phyloP scores from a whole-genome alignment of 2,329 filamentous ascomycete genomes.

The Thielaviopsis populi region DNA sequence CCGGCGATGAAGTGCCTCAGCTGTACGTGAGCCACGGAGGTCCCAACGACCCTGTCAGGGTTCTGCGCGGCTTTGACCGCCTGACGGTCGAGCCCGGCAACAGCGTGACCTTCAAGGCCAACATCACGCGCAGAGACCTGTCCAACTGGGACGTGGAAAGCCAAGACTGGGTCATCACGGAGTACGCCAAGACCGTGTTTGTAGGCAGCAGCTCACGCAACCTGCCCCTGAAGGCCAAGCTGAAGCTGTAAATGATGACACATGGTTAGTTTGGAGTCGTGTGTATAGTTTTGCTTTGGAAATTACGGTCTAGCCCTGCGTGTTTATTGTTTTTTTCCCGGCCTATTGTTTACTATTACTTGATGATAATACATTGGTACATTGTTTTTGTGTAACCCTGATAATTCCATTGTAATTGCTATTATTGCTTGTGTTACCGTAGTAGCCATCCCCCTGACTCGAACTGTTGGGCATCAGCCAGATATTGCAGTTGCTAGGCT shows the following conservation, averaged over 20 bases:
- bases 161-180: conserved; percentile 71
- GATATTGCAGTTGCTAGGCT: not conserved
- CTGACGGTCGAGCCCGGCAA: conserved; percentile 55
- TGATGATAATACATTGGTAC: not conserved
- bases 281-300: not conserved
- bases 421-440: not conserved
- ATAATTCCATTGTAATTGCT: not conserved
- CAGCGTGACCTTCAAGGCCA: conserved; percentile 48
- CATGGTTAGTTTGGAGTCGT: too few species aligned
- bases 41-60: conserved; percentile 47
- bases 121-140: conserved; percentile 64
- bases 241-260: conserved; percentile 18
- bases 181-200: conserved; percentile 36
- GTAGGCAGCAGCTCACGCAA: conserved; percentile 42
- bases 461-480: not conserved
- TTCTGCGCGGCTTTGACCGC: conserved; percentile 70
- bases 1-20: conserved; percentile 59
- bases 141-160: conserved; percentile 66
- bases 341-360: not conserved
- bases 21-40: conserved; percentile 72
- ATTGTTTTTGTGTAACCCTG: not conserved
- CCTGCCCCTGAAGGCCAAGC: conserved; percentile 31
- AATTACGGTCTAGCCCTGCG: not conserved
- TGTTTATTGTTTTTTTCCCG: not conserved
- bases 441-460: too few species aligned